A percentile compares a stretch with the other conserved stretches of the same genome.
These are phyloP conservation scores for Aureobasidium zeae DNA, from an alignment of 2,329 filamentous ascomycete species.

Conservation along the genomic window DNA sequence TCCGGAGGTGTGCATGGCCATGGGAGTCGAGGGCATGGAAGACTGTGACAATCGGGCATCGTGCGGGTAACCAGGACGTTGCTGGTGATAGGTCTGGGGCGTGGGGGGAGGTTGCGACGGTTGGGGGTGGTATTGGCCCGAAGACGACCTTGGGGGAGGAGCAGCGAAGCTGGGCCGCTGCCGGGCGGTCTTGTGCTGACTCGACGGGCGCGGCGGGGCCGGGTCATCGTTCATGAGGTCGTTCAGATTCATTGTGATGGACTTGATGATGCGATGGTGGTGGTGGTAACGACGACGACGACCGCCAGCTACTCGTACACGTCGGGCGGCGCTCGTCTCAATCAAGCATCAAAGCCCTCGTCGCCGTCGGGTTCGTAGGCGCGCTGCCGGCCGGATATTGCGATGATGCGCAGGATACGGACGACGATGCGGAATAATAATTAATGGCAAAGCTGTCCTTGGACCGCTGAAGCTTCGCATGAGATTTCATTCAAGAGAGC, in stretches of 20 bases:
- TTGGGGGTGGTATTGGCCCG: background rate
- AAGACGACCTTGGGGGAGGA: constrained; percentile 16
- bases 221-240: constrained; percentile 26
- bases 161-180: constrained; percentile 16
- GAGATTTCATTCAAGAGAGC: too few relatives aligned
- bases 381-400: too few relatives aligned
- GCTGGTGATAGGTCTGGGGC: background rate
- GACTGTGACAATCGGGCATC: constrained; percentile 2
- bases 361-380: too few relatives aligned
- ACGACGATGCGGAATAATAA: too few relatives aligned
- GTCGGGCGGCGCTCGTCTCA: too few relatives aligned
- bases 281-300: background rate
- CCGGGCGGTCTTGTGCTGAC: constrained; percentile 19
- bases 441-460: too few relatives aligned
- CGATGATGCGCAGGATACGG: too few relatives aligned
- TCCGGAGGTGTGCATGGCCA: constrained; percentile 10
- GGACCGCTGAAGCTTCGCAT: too few relatives aligned
- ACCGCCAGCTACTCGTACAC: background rate
- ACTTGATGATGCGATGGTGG: background rate
- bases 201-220: constrained; percentile 17
- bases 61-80: background rate
- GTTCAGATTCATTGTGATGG: constrained; percentile 25
- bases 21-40: constrained; percentile 8
- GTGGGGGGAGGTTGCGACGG: background rate
- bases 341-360: background rate